Evolutionary conservation across 2,329 filamentous ascomycete genomes (phyloP).

Genomic region (Mycosphaerella sp.): DNA sequence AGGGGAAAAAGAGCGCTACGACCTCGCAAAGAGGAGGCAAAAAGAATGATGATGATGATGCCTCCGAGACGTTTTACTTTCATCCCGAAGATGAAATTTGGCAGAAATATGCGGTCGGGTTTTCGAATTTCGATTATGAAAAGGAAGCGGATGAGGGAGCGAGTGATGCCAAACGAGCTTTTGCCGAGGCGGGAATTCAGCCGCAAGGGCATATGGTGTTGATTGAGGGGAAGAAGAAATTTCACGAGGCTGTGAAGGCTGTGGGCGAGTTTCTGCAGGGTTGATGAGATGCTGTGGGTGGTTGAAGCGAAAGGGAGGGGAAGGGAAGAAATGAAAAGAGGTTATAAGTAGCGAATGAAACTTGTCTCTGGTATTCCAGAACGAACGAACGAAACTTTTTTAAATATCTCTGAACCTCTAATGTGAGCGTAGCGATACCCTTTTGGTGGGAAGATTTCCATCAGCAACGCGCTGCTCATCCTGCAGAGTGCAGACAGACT

Average conservation of each 20-base stretch:
- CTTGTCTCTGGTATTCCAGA: too few relatives aligned
- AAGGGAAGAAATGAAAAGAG: too few relatives aligned
- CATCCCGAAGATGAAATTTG: constrained; percentile 92
- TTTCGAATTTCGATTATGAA: constrained; percentile 68
- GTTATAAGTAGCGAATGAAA: too few relatives aligned
- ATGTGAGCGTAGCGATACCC: too few relatives aligned
- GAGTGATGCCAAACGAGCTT: constrained; percentile 87
- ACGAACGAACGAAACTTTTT: too few relatives aligned
- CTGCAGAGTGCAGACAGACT: too few relatives aligned
- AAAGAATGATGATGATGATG: too few relatives aligned
- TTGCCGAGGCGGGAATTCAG: constrained; percentile 86
- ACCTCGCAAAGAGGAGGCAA: too few relatives aligned
- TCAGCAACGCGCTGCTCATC: too few relatives aligned
- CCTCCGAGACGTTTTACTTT: constrained; percentile 70
- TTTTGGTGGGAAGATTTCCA: too few relatives aligned
- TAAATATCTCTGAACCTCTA: too few relatives aligned
- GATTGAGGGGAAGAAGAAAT: constrained; percentile 73
- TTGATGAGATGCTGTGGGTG: not conserved
- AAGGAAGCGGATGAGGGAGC: constrained; percentile 70
- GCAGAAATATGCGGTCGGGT: constrained; percentile 64
- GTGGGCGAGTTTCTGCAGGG: constrained; percentile 63
- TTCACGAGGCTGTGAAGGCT: constrained; percentile 67
- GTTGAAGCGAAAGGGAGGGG: too few relatives aligned
- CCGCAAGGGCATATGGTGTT: constrained; percentile 78
- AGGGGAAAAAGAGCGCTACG: constrained; percentile 43